These are phyloP conservation scores for Lepiota brunneoincarnata DNA, from an alignment of 768 basidiomycete species.

Conservation along the genomic window DNA sequence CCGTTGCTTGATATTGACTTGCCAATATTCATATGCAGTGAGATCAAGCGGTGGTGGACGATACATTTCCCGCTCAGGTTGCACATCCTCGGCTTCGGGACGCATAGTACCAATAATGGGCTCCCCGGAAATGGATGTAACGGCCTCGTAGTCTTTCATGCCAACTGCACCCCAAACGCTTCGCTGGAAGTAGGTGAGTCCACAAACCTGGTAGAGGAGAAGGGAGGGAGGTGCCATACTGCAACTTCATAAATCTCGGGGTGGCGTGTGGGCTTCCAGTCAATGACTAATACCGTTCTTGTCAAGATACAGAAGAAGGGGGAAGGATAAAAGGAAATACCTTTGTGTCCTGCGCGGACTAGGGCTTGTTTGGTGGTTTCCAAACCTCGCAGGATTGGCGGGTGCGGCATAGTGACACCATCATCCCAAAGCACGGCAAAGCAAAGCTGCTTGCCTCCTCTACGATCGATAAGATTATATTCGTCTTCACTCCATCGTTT, in stretches of 20 bases:
- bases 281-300: conserved; percentile 46
- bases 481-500: conserved; percentile 61
- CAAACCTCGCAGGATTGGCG: conserved; percentile 62
- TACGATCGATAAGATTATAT: conserved; percentile 60
- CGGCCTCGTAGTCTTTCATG: conserved; percentile 40
- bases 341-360: conserved; percentile 59
- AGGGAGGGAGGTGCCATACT: conserved; percentile 32
- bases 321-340: conserved; percentile 26
- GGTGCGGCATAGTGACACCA: conserved; percentile 55
- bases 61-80: conserved; percentile 17
- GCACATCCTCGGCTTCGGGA: conserved; percentile 22
- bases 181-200: conserved; percentile 21
- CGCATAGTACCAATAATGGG: conserved; percentile 51
- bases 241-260: conserved; percentile 34
- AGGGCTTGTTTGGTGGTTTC: conserved; percentile 55
- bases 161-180: conserved; percentile 47
- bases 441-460: conserved; percentile 47
- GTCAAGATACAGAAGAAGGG: neutral
- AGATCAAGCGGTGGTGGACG: conserved; percentile 25
- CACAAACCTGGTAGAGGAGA: neutral
- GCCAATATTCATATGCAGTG: conserved; percentile 66
- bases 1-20: conserved; percentile 50
- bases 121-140: conserved; percentile 44
- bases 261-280: conserved; percentile 63
- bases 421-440: conserved; percentile 70